Base-by-base conservation (phyloP, 2,329 filamentous ascomycete genomes). In the Chaetomiaceae sp. region DNA sequence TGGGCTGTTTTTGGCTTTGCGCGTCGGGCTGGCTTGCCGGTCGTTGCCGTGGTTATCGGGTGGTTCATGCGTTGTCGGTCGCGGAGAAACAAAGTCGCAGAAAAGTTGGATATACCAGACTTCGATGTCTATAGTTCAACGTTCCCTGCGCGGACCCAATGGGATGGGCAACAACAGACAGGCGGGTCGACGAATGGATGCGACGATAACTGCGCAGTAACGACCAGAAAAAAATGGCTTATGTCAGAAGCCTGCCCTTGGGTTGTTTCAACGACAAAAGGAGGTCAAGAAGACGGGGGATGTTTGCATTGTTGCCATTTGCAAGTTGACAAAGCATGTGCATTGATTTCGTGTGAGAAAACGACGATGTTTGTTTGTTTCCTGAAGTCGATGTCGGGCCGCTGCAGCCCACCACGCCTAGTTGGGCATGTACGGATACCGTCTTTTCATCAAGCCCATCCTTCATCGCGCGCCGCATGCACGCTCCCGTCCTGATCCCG, bases 91-190 rank as follows among this genome's bases (percentile, higher is more conserved):
- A 42, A 20, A 15, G 33, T 44, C 33, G 40, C n/a, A 35, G 20
- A 35, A 10, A 19, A 39, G 30, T 19, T 20, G 17, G 45, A 24
- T 51, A 51, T 53, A 53, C 39, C 42, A 50, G 39, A 47, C 34
- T 29, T 15, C 15, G 40, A 40, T 36, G 47, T 47, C 50, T 51
- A 55, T 53, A 55, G 41, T 37, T 29, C 14, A 44, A n/a, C n/a
- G n/a, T n/a, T n/a, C n/a, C n/a, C 27, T 32, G 17, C 47, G 17
- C 14, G 43, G 35, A 33, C 30, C 42, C 42, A 32, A 37, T 38
- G 37, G 33, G 17, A 44, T 14, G 14, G 19, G 34, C 14, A 9
- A 10, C 32, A 15, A 12, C 17, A 30, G n/a, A n/a, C n/a, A n/a
- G 10, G 10, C 14, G 18, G 19, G 27, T 10, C n/a, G 27, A 19